Evolutionary conservation across 2,329 filamentous ascomycete genomes (phyloP).

Genomic region (Ceratocystis diversiconidia): DNA sequence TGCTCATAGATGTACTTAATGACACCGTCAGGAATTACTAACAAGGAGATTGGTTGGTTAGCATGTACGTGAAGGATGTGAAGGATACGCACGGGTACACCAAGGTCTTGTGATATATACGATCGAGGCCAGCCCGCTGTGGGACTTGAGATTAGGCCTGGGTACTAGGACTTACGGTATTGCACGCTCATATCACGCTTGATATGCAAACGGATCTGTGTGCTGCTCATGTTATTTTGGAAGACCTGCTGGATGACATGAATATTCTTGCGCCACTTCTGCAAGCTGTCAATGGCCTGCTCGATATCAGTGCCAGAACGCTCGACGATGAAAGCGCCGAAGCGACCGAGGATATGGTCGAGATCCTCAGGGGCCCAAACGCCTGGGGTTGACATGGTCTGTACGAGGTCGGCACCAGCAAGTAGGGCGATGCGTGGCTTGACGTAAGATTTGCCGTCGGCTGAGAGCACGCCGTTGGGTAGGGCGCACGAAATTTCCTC

Average conservation of each 20-base stretch:
- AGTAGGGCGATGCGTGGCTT: constrained; percentile 63
- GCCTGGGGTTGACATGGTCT: constrained; percentile 57
- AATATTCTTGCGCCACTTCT: constrained; percentile 73
- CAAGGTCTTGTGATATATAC: not conserved
- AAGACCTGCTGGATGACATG: constrained; percentile 71
- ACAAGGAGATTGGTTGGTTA: not conserved
- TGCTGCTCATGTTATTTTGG: constrained; percentile 74
- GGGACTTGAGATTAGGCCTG: not conserved
- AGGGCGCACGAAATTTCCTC: constrained; percentile 68
- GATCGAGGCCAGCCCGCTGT: not conserved
- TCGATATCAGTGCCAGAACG: constrained; percentile 78
- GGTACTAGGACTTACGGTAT: constrained; percentile 32
- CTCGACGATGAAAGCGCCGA: constrained; percentile 76
- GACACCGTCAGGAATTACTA: constrained; percentile 49
- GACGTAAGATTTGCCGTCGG: constrained; percentile 47
- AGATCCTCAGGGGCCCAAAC: constrained; percentile 79
- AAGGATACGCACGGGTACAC: not conserved
- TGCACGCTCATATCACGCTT: constrained; percentile 70
- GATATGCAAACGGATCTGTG: constrained; percentile 67
- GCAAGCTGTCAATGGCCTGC: constrained; percentile 67
- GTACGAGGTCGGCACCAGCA: constrained; percentile 62
- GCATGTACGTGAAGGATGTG: not conserved
- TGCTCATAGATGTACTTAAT: constrained; percentile 60
- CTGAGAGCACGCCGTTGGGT: constrained; percentile 58
- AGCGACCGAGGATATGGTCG: constrained; percentile 73